Percentiles rank a stretch among this genome's conserved stretches.
These are phyloP conservation scores for Colletotrichum tropicicola DNA, from an alignment of 2,329 filamentous ascomycete genomes.

Conservation along the genomic window DNA sequence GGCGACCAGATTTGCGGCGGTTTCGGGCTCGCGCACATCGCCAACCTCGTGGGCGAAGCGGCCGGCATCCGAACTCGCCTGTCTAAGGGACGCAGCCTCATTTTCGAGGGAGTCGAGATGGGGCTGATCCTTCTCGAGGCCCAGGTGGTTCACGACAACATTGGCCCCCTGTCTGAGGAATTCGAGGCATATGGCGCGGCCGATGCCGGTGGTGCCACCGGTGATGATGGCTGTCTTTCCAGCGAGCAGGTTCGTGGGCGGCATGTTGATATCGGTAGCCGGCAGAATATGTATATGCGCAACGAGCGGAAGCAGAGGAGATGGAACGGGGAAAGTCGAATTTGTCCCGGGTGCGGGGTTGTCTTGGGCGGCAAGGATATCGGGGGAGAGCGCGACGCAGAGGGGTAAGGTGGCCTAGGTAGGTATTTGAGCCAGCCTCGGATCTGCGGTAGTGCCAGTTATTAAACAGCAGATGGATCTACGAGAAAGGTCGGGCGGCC, in stretches of 20 bases:
- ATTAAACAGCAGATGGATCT: too few species aligned
- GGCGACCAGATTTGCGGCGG: conserved; percentile 73
- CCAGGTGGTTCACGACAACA: conserved; percentile 84
- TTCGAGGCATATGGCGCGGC: conserved; percentile 82
- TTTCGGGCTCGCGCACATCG: conserved; percentile 80
- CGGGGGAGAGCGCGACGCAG: too few species aligned
- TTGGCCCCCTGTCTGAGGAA: conserved; percentile 81
- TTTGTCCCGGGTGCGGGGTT: conserved; percentile 3
- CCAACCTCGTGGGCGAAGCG: conserved; percentile 75
- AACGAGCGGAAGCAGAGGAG: neutral
- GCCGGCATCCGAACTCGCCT: conserved; percentile 57
- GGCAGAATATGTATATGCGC: neutral
- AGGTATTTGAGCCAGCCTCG: too few species aligned
- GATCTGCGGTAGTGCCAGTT: too few species aligned
- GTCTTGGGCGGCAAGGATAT: too few species aligned
- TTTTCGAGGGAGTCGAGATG: conserved; percentile 63
- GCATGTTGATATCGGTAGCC: conserved; percentile 43
- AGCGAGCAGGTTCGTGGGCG: conserved; percentile 64
- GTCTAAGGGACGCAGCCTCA: conserved; percentile 57
- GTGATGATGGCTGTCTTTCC: conserved; percentile 88
- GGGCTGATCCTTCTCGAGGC: conserved; percentile 57
- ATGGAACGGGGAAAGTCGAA: neutral
- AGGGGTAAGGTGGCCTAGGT: too few species aligned
- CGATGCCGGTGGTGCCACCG: conserved; percentile 87
- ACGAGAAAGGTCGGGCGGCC: too few species aligned